phyloP scores from a whole-genome alignment of 2,329 filamentous ascomycete species.

The Lachnellula arida region DNA sequence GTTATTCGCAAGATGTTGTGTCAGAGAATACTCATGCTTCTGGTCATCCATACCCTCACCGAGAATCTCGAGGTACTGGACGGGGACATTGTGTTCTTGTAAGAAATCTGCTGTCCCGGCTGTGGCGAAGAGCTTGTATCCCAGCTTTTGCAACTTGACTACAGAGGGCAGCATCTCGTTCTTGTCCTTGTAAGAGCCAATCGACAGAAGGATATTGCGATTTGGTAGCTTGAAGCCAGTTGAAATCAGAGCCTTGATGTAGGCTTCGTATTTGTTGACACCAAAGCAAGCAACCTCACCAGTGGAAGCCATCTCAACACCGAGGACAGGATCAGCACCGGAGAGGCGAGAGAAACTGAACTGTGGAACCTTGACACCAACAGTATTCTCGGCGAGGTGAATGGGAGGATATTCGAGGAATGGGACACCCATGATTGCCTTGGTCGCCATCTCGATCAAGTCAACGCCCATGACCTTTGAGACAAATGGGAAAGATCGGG shows the following conservation, averaged over 20 bases:
- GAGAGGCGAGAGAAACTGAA: slow-evolving; percentile 98
- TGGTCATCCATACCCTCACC: slow-evolving; percentile 74
- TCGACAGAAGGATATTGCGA: slow-evolving; percentile 90
- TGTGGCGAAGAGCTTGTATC: slow-evolving; percentile 94
- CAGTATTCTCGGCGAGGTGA: slow-evolving; percentile 72
- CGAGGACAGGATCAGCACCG: slow-evolving; percentile 90
- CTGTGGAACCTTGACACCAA: slow-evolving; percentile 96
- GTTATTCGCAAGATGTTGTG: slow-evolving; percentile 94
- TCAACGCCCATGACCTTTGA: slow-evolving; percentile 98
- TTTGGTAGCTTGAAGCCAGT: slow-evolving; percentile 96
- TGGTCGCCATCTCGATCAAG: slow-evolving; percentile 96
- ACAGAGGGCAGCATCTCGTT: slow-evolving; percentile 94
- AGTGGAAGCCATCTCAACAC: slow-evolving; percentile 98
- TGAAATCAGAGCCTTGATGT: slow-evolving; percentile 91
- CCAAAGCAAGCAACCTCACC: slow-evolving; percentile 98
- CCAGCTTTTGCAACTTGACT: slow-evolving; percentile 80
- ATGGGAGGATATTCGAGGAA: slow-evolving; percentile 77
- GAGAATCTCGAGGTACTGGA: slow-evolving; percentile 90
- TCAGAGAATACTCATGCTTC: slow-evolving; percentile 94
- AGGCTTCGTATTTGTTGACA: slow-evolving; percentile 93
- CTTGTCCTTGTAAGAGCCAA: slow-evolving; percentile 97
- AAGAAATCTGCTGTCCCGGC: slow-evolving; percentile 96
- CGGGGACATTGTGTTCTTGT: slow-evolving; percentile 83
- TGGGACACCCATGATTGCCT: slow-evolving; percentile 85
- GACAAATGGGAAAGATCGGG: slow-evolving; percentile 94